phyloP scores from a whole-genome alignment of 495 filamentous ascomycete genomes.

The Wilcoxina mikolae region DNA sequence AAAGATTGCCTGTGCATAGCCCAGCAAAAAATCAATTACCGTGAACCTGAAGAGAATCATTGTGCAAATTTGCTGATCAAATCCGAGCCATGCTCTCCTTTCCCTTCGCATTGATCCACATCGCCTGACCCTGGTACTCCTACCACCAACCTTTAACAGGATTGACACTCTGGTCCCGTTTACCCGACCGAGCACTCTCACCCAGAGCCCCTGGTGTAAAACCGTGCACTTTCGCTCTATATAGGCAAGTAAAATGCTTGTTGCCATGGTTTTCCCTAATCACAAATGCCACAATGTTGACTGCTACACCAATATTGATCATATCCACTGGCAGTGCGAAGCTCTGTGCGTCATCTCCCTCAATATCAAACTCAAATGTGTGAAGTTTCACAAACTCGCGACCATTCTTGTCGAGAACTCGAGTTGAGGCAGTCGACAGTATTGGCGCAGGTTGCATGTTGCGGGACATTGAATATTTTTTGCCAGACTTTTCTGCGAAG shows the following conservation, averaged over 20 bases:
- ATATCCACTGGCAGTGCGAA: constrained; percentile 18
- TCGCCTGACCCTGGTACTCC: too few species aligned
- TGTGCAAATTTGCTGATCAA: too few species aligned
- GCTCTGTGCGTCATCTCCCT: constrained; percentile 10
- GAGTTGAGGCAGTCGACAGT: background rate
- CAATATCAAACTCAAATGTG: constrained; percentile 21
- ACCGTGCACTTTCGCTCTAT: constrained; percentile 25
- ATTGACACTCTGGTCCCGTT: too few species aligned
- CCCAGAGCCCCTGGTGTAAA: too few species aligned
- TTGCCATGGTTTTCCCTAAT: constrained; percentile 24
- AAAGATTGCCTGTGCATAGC: too few species aligned
- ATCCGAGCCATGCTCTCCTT: too few species aligned
- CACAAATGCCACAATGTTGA: constrained; percentile 15
- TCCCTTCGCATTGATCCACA: too few species aligned
- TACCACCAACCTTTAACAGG: too few species aligned
- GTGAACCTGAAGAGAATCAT: too few species aligned
- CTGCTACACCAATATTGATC: constrained; percentile 15
- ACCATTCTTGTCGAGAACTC: background rate
- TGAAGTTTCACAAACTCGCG: constrained; percentile 20
- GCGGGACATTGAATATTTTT: background rate
- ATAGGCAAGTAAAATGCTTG: constrained; percentile 25
- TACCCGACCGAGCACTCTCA: too few species aligned
- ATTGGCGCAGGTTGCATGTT: background rate
- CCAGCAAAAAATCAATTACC: too few species aligned
- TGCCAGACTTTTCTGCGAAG: background rate